A percentile compares a stretch with the other conserved stretches of the same genome.
Evolutionary conservation across 495 filamentous ascomycete genomes (phyloP).

Genomic region (Lasiosphaeria miniovina): DNA sequence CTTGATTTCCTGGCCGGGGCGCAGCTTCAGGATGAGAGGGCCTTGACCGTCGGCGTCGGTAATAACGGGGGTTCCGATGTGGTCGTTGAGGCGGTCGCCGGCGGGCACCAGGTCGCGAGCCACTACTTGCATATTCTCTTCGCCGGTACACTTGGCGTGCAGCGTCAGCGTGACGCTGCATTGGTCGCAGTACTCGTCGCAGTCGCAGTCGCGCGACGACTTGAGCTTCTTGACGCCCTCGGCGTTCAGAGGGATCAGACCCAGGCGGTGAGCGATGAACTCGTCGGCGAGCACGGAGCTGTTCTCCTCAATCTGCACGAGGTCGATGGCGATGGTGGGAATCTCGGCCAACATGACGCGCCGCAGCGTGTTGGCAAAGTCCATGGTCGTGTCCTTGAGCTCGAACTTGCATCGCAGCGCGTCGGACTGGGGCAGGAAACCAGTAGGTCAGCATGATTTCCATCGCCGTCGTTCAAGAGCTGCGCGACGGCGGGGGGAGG

Average conservation of each 20-base stretch:
- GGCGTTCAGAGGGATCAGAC: conserved; percentile 83
- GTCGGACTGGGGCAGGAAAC: conserved; percentile 53
- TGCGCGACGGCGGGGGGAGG: conserved; percentile 10
- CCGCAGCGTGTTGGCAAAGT: conserved; percentile 92
- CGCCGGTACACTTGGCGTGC: conserved; percentile 74
- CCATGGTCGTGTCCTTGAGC: conserved; percentile 72
- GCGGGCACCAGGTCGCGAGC: conserved; percentile 77
- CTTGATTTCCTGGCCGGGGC: conserved; percentile 82
- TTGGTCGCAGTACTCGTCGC: conserved; percentile 85
- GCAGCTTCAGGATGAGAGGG: conserved; percentile 79
- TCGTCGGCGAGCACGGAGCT: conserved; percentile 94
- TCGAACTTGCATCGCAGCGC: conserved; percentile 74
- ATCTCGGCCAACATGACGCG: conserved; percentile 92
- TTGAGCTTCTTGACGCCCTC: conserved; percentile 76
- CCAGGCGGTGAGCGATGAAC: conserved; percentile 89
- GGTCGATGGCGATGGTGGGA: conserved; percentile 90
- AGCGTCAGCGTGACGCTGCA: conserved; percentile 83
- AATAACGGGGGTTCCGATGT: conserved; percentile 76
- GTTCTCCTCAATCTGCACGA: conserved; percentile 89
- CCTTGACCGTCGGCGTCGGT: conserved; percentile 77
- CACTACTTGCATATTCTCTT: conserved; percentile 85
- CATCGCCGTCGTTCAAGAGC: neutral
- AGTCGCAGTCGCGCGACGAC: conserved; percentile 94
- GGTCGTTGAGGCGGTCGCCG: conserved; percentile 61
- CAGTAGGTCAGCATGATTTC: conserved; percentile 6